phyloP scores from a whole-genome alignment of 345 rosid genomes.

The Dimocarpus longan region DNA sequence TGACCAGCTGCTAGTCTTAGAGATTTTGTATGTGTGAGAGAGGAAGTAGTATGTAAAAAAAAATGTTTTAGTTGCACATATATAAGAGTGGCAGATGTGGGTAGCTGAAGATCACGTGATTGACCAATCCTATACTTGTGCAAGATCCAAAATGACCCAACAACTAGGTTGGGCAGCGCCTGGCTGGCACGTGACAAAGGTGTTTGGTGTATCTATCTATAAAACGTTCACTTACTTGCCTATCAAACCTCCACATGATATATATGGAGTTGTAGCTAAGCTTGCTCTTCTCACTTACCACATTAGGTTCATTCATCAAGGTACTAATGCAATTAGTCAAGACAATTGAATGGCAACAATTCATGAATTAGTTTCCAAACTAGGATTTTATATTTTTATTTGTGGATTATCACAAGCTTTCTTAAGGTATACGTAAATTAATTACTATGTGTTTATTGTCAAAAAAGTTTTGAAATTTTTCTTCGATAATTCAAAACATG shows the following conservation, averaged over 20 bases:
- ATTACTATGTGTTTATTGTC: too few species aligned
- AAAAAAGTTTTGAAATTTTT: too few species aligned
- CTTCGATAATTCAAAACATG: too few species aligned
- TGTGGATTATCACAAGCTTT: too few species aligned
- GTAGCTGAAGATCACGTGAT: conserved; percentile 24
- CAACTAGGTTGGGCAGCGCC: neutral
- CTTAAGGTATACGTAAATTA: too few species aligned
- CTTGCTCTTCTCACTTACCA: neutral
- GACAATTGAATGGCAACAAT: neutral
- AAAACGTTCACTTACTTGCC: neutral
- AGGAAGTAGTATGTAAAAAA: neutral
- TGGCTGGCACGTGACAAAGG: conserved; percentile 18
- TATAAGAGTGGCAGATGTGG: neutral
- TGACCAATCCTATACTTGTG: neutral
- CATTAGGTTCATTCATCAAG: neutral
- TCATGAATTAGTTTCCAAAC: neutral
- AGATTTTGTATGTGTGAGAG: neutral
- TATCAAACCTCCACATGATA: neutral
- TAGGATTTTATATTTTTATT: too few species aligned
- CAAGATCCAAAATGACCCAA: neutral
- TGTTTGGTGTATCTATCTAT: neutral
- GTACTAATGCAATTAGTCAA: neutral
- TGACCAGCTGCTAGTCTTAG: neutral
- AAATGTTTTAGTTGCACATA: neutral
- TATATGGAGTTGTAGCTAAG: neutral